These are phyloP conservation scores for Pseudonectria buxi DNA, from an alignment of 2,329 filamentous ascomycete species.

Conservation along the genomic window DNA sequence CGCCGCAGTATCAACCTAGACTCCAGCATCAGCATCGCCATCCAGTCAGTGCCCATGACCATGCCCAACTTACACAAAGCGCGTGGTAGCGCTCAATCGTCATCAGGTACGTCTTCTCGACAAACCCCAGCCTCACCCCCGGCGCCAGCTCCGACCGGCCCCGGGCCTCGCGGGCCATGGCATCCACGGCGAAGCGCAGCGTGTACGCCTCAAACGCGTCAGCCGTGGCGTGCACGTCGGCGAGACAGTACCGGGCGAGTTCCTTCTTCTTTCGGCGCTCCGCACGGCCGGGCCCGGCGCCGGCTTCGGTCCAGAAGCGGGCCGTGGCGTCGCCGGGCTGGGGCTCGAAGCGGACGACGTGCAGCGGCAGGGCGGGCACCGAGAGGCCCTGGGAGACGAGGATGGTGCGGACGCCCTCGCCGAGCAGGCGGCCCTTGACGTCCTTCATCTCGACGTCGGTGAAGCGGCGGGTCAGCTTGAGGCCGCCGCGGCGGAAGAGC, in stretches of 20 bases:
- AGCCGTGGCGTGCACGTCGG: conserved; percentile 29
- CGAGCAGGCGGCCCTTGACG: conserved; percentile 28
- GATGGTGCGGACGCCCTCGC: conserved; percentile 24
- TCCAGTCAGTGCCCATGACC: too few relatives aligned
- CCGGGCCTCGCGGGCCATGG: conserved; percentile 19
- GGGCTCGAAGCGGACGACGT: conserved; percentile 36
- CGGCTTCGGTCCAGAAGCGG: conserved; percentile 32
- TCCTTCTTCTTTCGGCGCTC: conserved; percentile 22
- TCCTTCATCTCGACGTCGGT: conserved; percentile 34
- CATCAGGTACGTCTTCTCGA: conserved; percentile 16
- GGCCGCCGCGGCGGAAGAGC: conserved; percentile 36
- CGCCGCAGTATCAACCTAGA: too few relatives aligned
- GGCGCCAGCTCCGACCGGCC: conserved; percentile 3
- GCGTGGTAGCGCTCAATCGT: conserved; percentile 15
- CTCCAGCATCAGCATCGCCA: too few relatives aligned
- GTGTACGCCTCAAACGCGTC: conserved; percentile 32
- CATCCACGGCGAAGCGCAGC: conserved; percentile 17
- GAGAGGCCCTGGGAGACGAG: conserved; percentile 33
- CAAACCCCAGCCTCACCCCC: conserved; percentile 2
- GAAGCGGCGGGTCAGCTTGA: conserved; percentile 39
- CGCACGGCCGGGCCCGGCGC: conserved; percentile 14
- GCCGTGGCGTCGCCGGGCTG: conserved; percentile 30
- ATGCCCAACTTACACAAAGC: conserved; percentile 20
- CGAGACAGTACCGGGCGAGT: conserved; percentile 35
- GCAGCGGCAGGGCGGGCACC: conserved; percentile 28